These are phyloP conservation scores for Auricularia sp. DNA, from an alignment of 768 basidiomycete species.

Conservation along the genomic window DNA sequence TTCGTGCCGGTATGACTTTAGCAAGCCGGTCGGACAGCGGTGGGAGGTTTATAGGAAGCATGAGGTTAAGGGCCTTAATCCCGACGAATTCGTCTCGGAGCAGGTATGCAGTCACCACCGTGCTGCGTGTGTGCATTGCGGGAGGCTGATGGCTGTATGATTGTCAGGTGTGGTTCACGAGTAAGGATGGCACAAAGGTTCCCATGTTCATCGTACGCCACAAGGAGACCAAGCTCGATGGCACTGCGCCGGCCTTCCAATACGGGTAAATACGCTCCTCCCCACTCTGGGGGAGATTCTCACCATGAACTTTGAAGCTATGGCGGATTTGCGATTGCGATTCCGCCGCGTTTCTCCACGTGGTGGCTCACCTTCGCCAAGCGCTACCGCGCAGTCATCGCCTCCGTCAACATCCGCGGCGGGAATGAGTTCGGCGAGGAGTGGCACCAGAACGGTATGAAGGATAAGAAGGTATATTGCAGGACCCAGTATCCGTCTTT, in stretches of 20 bases:
- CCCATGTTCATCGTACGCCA: conserved; percentile 83
- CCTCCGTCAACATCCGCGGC: conserved; percentile 37
- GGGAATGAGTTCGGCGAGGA: conserved; percentile 75
- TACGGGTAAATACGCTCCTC: conserved; percentile 40
- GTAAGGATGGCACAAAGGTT: conserved; percentile 69
- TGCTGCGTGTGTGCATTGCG: neutral
- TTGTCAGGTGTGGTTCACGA: conserved; percentile 59
- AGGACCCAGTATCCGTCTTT: too few relatives aligned
- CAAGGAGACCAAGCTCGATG: conserved; percentile 58
- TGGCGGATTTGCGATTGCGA: conserved; percentile 69
- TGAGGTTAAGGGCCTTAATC: conserved; percentile 47
- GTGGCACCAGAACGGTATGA: conserved; percentile 70
- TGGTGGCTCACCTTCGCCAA: conserved; percentile 64
- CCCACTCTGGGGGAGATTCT: neutral
- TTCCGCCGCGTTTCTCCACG: conserved; percentile 64
- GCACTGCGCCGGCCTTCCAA: conserved; percentile 66
- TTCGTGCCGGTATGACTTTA: conserved; percentile 54
- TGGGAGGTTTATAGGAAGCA: conserved; percentile 54
- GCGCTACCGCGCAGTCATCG: conserved; percentile 42
- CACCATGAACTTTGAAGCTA: conserved; percentile 38
- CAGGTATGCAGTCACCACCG: conserved; percentile 34
- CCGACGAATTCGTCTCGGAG: conserved; percentile 57
- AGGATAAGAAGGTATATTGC: conserved; percentile 52
- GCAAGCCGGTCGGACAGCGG: conserved; percentile 27
- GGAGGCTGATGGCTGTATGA: neutral